phyloP scores from a whole-genome alignment of 495 filamentous ascomycete genomes.

The Saxispiralis lemnorum region DNA sequence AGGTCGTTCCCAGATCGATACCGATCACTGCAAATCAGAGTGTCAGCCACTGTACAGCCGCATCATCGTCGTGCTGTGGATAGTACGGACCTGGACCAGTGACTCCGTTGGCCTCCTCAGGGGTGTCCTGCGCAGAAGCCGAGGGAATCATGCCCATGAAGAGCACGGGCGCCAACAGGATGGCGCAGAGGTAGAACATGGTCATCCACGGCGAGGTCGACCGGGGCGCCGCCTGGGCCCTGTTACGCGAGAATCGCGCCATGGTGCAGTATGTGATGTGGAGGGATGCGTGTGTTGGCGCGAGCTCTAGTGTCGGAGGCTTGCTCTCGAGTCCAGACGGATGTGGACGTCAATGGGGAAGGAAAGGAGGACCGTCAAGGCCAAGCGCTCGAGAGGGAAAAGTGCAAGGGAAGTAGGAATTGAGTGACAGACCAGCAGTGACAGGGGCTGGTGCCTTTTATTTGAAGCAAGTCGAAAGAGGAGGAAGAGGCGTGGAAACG shows the following conservation, averaged over 20 bases:
- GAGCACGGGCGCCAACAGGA: constrained; percentile 15
- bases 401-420: too few relatives aligned
- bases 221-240: neutral
- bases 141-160: constrained; percentile 17
- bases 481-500: too few relatives aligned
- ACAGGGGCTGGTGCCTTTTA: too few relatives aligned
- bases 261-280: constrained; percentile 5
- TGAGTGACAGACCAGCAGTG: too few relatives aligned
- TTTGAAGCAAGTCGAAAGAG: too few relatives aligned
- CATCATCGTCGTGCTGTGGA: neutral
- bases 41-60: neutral
- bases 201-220: constrained; percentile 16
- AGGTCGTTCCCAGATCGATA: constrained; percentile 98
- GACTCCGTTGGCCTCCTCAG: constrained; percentile 55
- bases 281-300: neutral
- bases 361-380: too few relatives aligned
- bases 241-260: constrained; percentile 15
- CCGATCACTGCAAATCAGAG: constrained; percentile 53
- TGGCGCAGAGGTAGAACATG: constrained; percentile 16
- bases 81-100: constrained; percentile 30
- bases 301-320: too few relatives aligned
- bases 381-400: too few relatives aligned
- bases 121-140: constrained; percentile 5
- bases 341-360: too few relatives aligned
- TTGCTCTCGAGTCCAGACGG: too few relatives aligned